phyloP scores from a whole-genome alignment of 768 basidiomycete genomes.

The Lactarius vividus region DNA sequence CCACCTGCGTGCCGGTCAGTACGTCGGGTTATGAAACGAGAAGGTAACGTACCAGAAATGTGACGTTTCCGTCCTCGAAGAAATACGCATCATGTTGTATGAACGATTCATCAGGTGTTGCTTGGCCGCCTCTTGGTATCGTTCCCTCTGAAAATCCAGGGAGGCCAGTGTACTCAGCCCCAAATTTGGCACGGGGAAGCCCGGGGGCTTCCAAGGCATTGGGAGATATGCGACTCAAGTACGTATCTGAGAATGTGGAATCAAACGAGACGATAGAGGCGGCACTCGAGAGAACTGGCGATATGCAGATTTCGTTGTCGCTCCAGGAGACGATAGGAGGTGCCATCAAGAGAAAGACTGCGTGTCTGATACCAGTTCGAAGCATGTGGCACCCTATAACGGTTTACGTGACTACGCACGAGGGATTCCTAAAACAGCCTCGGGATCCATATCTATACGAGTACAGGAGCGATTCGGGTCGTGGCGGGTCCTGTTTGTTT shows the following conservation, averaged over 20 bases:
- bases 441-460: no score
- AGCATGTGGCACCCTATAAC: no score
- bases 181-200: background rate
- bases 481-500: no score
- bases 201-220: background rate
- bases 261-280: conserved; percentile 2
- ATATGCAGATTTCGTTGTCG: background rate
- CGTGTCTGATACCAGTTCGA: background rate
- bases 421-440: no score
- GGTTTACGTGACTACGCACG: no score
- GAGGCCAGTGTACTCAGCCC: no score
- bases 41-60: conserved; percentile 15
- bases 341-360: background rate
- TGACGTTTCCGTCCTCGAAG: conserved; percentile 23
- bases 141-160: background rate
- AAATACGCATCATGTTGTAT: conserved; percentile 19
- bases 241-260: background rate
- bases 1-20: conserved; percentile 2
- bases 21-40: background rate
- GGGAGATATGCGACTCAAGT: background rate
- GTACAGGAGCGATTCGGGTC: no score
- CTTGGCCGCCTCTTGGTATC: background rate
- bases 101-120: background rate
- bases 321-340: conserved; percentile 6
- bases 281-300: background rate